Percentiles rank a stretch among this genome's conserved stretches.
Evolutionary conservation across 257 asterid genomes (phyloP).

Genomic region (Capsicum rhomboideum): DNA sequence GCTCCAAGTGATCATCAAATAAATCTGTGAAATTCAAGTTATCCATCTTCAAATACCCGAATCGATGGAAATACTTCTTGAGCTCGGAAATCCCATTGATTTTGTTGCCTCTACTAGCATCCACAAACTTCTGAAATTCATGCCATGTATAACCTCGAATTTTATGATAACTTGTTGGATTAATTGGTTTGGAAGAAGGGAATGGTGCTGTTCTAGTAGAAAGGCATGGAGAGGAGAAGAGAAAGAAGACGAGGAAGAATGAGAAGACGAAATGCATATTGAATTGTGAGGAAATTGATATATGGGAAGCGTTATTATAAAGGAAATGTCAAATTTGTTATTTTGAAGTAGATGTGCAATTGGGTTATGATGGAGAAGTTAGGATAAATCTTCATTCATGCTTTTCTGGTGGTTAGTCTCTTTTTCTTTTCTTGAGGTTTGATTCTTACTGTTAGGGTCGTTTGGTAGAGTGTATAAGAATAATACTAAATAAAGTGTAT

Average conservation of each 20-base stretch:
- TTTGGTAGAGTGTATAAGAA: too few relatives aligned
- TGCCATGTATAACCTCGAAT: slow-evolving; percentile 24
- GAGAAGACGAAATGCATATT: slow-evolving; percentile 22
- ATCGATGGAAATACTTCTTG: slow-evolving; percentile 47
- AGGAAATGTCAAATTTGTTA: slow-evolving; percentile 7
- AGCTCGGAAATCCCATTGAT: slow-evolving; percentile 42
- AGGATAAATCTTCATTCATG: not conserved
- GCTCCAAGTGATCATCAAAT: slow-evolving; percentile 44
- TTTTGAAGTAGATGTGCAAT: not conserved
- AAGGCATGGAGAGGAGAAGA: slow-evolving; percentile 16
- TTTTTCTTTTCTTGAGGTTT: not conserved
- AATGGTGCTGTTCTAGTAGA: slow-evolving; percentile 29
- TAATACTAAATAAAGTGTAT: too few relatives aligned
- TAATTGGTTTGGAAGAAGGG: slow-evolving; percentile 2
- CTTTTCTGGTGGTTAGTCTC: not conserved
- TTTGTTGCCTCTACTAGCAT: slow-evolving; percentile 35
- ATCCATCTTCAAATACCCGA: slow-evolving; percentile 40
- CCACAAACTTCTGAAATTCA: slow-evolving; percentile 27
- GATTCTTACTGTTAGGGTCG: not conserved
- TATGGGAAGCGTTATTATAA: slow-evolving; percentile 16
- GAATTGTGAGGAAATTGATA: not conserved
- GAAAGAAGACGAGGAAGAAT: slow-evolving; percentile 14
- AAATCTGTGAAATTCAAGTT: slow-evolving; percentile 17
- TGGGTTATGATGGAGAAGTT: not conserved
- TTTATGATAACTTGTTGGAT: not conserved